Evolutionary conservation across 2,329 filamentous ascomycete genomes (phyloP).

Genomic region (Hypoxylon sp.): DNA sequence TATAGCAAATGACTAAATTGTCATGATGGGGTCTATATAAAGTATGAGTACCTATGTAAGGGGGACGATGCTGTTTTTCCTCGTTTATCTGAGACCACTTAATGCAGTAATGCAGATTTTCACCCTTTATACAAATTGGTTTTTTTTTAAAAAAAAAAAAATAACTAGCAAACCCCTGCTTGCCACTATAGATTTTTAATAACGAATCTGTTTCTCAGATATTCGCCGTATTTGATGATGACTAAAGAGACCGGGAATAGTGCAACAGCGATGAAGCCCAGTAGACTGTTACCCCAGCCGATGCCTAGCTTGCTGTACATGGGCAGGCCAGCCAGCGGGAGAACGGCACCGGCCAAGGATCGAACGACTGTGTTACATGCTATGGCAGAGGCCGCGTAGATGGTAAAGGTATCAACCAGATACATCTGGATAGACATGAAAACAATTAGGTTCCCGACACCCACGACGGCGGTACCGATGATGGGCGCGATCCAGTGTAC

Average conservation of each 20-base stretch:
- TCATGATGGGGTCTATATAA: constrained; percentile 1
- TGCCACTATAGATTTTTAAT: constrained; percentile 41
- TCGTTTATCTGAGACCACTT: constrained; percentile 3
- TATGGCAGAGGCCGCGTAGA: constrained; percentile 61
- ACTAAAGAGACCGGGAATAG: constrained; percentile 45
- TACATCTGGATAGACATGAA: constrained; percentile 71
- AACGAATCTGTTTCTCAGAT: constrained; percentile 32
- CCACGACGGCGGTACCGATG: constrained; percentile 63
- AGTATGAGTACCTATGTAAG: not conserved
- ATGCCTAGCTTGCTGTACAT: constrained; percentile 53
- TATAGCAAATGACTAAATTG: constrained; percentile 6
- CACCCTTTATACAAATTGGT: not conserved
- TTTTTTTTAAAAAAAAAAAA: constrained; percentile 15
- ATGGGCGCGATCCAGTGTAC: constrained; percentile 69
- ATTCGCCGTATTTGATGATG: constrained; percentile 48
- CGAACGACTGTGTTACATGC: constrained; percentile 72
- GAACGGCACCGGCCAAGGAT: constrained; percentile 65
- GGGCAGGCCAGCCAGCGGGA: constrained; percentile 65
- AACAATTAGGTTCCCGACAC: constrained; percentile 57
- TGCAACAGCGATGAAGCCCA: constrained; percentile 53
- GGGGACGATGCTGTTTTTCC: constrained; percentile 16
- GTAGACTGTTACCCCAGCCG: constrained; percentile 55
- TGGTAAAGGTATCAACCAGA: constrained; percentile 66
- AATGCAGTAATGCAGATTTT: constrained; percentile 19
- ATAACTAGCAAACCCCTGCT: constrained; percentile 6